Percentiles rank a stretch among this genome's conserved stretches.
Evolutionary conservation across 2,329 filamentous ascomycete genomes (phyloP).

Genomic region (Bipolaris bicolor): DNA sequence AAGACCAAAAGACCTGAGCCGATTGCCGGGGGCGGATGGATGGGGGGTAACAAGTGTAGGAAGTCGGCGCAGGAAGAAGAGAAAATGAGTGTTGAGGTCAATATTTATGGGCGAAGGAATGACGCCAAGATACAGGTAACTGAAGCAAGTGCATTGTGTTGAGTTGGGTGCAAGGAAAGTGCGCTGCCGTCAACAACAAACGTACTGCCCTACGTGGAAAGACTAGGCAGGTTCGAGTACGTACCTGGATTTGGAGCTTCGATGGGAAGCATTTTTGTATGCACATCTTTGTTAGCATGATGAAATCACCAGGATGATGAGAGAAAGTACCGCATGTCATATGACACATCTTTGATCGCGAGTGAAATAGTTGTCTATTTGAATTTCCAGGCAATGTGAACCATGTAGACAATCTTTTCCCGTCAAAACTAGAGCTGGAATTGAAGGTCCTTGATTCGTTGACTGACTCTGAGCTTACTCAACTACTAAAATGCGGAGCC

Average conservation of each 20-base stretch:
- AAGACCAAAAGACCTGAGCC: conserved; percentile 15
- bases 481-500: too few relatives aligned
- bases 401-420: too few relatives aligned
- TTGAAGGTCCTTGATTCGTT: too few relatives aligned
- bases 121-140: conserved; percentile 27
- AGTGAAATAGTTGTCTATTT: neutral
- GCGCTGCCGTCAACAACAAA: conserved; percentile 27
- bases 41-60: conserved; percentile 36
- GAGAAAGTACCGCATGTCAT: neutral
- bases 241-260: neutral
- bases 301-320: neutral
- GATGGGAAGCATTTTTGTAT: too few relatives aligned
- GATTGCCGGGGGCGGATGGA: conserved; percentile 15
- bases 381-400: neutral
- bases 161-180: conserved; percentile 18
- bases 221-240: neutral
- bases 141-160: conserved; percentile 4
- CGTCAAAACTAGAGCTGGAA: too few relatives aligned
- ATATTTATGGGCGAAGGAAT: conserved; percentile 19
- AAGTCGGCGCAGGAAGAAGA: conserved; percentile 22
- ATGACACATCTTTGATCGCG: neutral
- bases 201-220: conserved; percentile 2
- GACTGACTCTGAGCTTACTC: too few relatives aligned
- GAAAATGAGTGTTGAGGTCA: conserved; percentile 10
- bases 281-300: too few relatives aligned